Percentiles rank a stretch among this genome's conserved stretches.
phyloP scores from a whole-genome alignment of 1,284 basidiomycete genomes.

The Crucibulum cyathiforme region DNA sequence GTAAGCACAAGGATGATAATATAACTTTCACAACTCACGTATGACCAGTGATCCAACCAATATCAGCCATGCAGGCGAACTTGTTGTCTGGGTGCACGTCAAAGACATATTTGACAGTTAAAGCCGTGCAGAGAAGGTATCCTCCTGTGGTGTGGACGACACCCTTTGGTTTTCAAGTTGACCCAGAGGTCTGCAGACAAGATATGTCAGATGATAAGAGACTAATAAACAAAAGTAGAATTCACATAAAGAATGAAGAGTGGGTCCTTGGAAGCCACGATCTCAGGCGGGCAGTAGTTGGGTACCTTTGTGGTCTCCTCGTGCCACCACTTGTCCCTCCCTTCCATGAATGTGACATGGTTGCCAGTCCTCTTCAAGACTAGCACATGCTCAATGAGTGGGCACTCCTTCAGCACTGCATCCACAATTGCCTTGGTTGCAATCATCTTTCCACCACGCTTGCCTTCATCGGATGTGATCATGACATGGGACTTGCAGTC shows the following conservation, averaged over 20 bases:
- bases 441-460: constrained; percentile 92
- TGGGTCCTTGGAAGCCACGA: constrained; percentile 92
- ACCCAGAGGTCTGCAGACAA: constrained; percentile 94
- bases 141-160: constrained; percentile 96
- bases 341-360: constrained; percentile 82
- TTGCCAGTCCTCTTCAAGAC: constrained; percentile 91
- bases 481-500: constrained; percentile 92
- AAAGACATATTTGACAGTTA: constrained; percentile 93
- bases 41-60: constrained; percentile 99
- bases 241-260: constrained; percentile 96
- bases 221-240: constrained; percentile 20
- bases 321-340: constrained; percentile 97
- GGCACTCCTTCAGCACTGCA: constrained; percentile 87
- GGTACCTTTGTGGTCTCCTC: constrained; percentile 87
- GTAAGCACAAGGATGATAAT: constrained; percentile 5
- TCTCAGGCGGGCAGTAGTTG: constrained; percentile 88
- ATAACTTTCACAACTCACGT: too few relatives aligned
- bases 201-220: too few relatives aligned
- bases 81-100: constrained; percentile 92
- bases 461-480: constrained; percentile 96
- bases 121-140: constrained; percentile 87
- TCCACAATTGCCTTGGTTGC: constrained; percentile 98
- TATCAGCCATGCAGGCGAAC: constrained; percentile 98
- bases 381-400: constrained; percentile 88
- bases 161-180: constrained; percentile 97